These are phyloP conservation scores for Trichoderma polysporum DNA, from an alignment of 2,329 filamentous ascomycete species.

Conservation along the genomic window DNA sequence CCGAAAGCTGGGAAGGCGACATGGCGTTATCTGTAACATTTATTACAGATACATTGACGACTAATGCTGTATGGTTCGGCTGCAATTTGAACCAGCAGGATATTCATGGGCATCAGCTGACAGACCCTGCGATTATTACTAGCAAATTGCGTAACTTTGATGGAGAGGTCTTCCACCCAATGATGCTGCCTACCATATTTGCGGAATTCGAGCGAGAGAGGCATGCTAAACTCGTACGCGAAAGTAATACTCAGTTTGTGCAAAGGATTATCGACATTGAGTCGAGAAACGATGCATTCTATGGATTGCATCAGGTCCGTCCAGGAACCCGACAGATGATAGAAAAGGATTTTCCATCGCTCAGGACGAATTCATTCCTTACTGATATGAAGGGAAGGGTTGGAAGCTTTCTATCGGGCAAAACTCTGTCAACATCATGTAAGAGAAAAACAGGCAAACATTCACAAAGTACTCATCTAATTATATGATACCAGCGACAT, in stretches of 20 bases:
- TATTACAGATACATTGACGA: conserved; percentile 17
- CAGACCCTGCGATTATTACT: not conserved
- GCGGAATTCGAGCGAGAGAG: conserved; percentile 24
- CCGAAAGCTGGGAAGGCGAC: conserved; percentile 17
- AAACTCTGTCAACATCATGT: not conserved
- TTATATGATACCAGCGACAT: not conserved
- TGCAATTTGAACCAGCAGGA: conserved; percentile 14
- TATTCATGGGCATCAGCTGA: not conserved
- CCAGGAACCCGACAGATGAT: not conserved
- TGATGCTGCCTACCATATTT: conserved; percentile 25
- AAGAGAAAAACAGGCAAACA: not conserved
- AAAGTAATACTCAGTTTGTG: not conserved
- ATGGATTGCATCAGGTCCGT: not conserved
- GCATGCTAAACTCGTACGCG: conserved; percentile 20
- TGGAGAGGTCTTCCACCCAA: conserved; percentile 15
- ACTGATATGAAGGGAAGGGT: not conserved
- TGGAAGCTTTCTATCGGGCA: not conserved
- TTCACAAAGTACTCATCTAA: not conserved
- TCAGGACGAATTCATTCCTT: not conserved
- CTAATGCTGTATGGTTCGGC: conserved; percentile 20
- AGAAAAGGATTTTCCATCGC: not conserved
- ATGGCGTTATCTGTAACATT: conserved; percentile 24
- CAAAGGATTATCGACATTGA: conserved; percentile 12
- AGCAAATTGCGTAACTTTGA: conserved; percentile 21
- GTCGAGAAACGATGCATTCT: not conserved